These are phyloP conservation scores for Cyberlindnera petersonii DNA, from an alignment of 805 yeast genomes.

Conservation along the genomic window DNA sequence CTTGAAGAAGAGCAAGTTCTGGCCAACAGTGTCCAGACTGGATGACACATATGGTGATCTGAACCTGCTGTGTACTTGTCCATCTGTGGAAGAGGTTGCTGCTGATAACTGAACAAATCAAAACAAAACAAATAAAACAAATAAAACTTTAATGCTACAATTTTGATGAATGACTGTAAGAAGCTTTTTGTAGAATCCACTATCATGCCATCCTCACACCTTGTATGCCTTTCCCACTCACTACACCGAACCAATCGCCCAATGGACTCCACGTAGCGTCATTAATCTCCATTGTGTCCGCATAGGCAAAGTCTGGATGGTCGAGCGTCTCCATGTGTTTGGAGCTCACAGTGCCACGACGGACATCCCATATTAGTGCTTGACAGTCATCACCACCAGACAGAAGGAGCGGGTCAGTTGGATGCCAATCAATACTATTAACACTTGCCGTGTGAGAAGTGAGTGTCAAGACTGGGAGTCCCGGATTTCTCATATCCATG, in stretches of 20 bases:
- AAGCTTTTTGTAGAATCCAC: not conserved
- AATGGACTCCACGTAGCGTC: slow-evolving; percentile 66
- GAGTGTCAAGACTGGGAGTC: slow-evolving; percentile 67
- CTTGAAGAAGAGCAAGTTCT: slow-evolving; percentile 72
- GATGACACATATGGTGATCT: slow-evolving; percentile 95
- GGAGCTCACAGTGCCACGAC: slow-evolving; percentile 2
- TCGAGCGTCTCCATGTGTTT: slow-evolving; percentile 9
- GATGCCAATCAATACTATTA: slow-evolving; percentile 83
- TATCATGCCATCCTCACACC: slow-evolving; percentile 30
- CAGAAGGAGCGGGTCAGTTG: slow-evolving; percentile 55
- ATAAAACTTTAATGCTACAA: not conserved
- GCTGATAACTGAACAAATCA: slow-evolving; percentile 3
- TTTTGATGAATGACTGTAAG: not conserved
- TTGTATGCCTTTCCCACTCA: slow-evolving; percentile 35
- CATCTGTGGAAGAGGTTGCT: slow-evolving; percentile 73
- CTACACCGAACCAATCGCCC: slow-evolving; percentile 80
- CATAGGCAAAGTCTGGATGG: slow-evolving; percentile 44
- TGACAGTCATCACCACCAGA: slow-evolving; percentile 75
- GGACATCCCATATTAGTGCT: slow-evolving; percentile 63
- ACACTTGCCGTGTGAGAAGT: slow-evolving; percentile 66
- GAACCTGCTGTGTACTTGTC: slow-evolving; percentile 91
- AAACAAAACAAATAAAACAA: no score
- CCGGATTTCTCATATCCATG: slow-evolving; percentile 85
- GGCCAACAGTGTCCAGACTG: slow-evolving; percentile 93
- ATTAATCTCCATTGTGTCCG: slow-evolving; percentile 70